phyloP scores from a whole-genome alignment of 2,329 filamentous ascomycete species.

The Leptographium radiaticola region DNA sequence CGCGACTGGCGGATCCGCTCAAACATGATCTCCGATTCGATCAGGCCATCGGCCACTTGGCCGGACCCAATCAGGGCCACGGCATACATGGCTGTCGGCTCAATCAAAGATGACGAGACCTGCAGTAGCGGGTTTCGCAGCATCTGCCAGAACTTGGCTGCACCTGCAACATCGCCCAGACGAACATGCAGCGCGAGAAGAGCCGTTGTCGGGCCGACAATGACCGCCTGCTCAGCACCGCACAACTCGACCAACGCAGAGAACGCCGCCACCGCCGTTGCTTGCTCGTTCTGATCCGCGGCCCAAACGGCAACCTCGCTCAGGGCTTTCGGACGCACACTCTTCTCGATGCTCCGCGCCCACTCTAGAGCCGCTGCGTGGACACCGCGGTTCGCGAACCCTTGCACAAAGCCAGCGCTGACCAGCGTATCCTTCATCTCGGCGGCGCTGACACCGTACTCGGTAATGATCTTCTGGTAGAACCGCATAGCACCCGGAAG shows the following conservation, averaged over 20 bases:
- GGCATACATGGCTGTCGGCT: conserved; percentile 82
- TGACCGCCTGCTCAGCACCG: conserved; percentile 43
- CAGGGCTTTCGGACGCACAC: conserved; percentile 50
- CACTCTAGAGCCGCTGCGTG: conserved; percentile 63
- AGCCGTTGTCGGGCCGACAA: conserved; percentile 27
- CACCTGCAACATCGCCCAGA: conserved; percentile 62
- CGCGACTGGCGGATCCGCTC: conserved; percentile 57
- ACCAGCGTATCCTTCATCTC: conserved; percentile 62
- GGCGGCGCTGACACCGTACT: conserved; percentile 42
- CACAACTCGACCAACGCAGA: conserved; percentile 39
- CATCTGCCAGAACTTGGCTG: conserved; percentile 68
- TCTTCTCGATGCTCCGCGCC: conserved; percentile 50
- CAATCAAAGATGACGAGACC: conserved; percentile 56
- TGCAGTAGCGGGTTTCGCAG: conserved; percentile 50
- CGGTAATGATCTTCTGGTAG: conserved; percentile 61
- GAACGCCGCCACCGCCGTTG: conserved; percentile 56
- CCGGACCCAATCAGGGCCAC: conserved; percentile 79
- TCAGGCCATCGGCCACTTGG: conserved; percentile 67
- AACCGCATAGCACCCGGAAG: conserved; percentile 74
- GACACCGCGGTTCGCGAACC: conserved; percentile 57
- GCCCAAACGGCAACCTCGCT: conserved; percentile 61
- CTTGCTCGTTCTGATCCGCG: conserved; percentile 63
- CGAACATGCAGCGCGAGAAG: conserved; percentile 80
- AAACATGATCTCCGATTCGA: conserved; percentile 76
- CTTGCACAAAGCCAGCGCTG: conserved; percentile 63